A percentile compares a stretch with the other conserved stretches of the same genome.
Conservation (phyloP, 352 stramenopile species). For the Phytophthora ramorum region DNA sequence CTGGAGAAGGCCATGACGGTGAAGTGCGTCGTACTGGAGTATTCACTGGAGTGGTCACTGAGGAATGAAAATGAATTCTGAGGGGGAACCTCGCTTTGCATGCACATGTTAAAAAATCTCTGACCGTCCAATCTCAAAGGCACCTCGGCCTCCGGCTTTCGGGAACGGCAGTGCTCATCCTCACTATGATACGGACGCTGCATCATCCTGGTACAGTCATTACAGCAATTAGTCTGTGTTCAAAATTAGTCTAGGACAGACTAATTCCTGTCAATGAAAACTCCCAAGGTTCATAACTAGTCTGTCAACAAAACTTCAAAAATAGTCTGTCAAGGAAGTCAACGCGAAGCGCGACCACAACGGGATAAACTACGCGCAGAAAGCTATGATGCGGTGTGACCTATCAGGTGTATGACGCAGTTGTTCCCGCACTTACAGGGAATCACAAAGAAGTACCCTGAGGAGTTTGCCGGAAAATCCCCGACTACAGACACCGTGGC, state of each 20-base stretch:
- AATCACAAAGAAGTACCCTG: neutral
- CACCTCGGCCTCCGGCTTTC: too few species aligned
- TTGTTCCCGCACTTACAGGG: neutral
- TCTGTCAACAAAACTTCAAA: neutral
- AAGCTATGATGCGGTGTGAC: slow-evolving; percentile 1
- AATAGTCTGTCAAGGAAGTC: neutral
- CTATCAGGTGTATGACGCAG: neutral
- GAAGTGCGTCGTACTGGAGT: neutral
- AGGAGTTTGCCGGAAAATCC: neutral
- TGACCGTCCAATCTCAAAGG: neutral
- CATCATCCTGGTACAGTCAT: too few species aligned
- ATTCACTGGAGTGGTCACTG: neutral
- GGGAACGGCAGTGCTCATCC: too few species aligned
- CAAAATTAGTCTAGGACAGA: slow-evolving; percentile 8
- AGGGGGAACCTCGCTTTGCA: neutral
- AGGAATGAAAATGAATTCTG: neutral
- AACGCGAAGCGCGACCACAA: neutral
- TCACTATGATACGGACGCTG: too few species aligned
- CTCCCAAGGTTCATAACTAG: neutral
- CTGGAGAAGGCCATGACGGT: slow-evolving; percentile 3
- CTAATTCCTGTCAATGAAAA: neutral
- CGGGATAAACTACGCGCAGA: neutral
- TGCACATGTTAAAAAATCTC: neutral
- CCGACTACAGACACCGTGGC: neutral
- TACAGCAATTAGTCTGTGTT: slow-evolving; percentile 11